A percentile compares a stretch with the other conserved stretches of the same genome.
Conservation (phyloP, 140 eudicot species). For the Flaveria floridana region DNA sequence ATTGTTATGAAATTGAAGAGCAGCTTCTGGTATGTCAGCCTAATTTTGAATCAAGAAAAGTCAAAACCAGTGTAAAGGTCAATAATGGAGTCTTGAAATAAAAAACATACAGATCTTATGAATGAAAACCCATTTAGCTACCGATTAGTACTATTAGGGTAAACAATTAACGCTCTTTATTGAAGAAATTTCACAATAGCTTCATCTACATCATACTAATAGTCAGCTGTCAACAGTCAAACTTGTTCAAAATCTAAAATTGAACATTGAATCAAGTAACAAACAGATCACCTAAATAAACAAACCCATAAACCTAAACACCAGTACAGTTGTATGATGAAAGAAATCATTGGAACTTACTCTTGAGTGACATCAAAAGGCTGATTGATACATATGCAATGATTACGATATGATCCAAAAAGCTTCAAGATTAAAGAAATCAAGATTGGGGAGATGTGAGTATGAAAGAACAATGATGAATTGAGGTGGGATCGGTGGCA, state of each 20-base stretch:
- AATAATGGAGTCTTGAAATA: constrained; percentile 36
- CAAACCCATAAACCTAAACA: background rate
- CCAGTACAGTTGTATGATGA: background rate
- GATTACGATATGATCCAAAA: constrained; percentile 33
- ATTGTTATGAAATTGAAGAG: background rate
- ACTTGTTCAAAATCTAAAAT: constrained; percentile 7
- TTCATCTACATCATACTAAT: constrained; percentile 10
- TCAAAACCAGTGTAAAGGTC: constrained; percentile 26
- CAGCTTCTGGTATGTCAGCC: constrained; percentile 24
- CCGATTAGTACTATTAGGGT: background rate
- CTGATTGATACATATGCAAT: constrained; percentile 27
- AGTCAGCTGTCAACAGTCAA: constrained; percentile 29
- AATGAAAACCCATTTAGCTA: constrained; percentile 8
- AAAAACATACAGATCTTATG: constrained; percentile 29
- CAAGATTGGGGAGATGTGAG: constrained; percentile 24
- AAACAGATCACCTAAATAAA: constrained; percentile 6
- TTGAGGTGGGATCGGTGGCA: constrained; percentile 35
- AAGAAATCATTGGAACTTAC: constrained; percentile 28
- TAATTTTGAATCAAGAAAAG: constrained; percentile 22
- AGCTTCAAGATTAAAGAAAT: constrained; percentile 16
- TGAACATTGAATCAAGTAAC: constrained; percentile 31
- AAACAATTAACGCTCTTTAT: background rate
- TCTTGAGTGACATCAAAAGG: constrained; percentile 23
- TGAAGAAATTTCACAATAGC: constrained; percentile 6
- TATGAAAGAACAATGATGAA: constrained; percentile 18